Percentiles rank a stretch among this genome's conserved stretches.
These are phyloP conservation scores for Venturia aucupariae DNA, from an alignment of 2,329 filamentous ascomycete genomes.

Conservation along the genomic window DNA sequence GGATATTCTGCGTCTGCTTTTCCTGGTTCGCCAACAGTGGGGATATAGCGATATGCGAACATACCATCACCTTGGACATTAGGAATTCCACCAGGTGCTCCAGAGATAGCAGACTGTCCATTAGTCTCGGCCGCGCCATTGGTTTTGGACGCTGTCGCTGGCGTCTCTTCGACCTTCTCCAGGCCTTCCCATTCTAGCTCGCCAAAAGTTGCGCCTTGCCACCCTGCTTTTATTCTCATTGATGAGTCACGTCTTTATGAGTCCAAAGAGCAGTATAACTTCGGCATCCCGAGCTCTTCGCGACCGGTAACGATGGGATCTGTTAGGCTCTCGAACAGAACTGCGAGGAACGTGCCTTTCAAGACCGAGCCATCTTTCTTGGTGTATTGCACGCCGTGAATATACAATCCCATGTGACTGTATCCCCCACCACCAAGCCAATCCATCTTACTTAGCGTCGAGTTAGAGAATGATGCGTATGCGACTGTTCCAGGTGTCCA, in stretches of 20 bases:
- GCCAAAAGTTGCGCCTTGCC: slow-evolving; percentile 29
- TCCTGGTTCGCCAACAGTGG: slow-evolving; percentile 38
- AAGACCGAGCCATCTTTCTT: slow-evolving; percentile 40
- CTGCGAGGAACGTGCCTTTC: slow-evolving; percentile 45
- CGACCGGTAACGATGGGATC: slow-evolving; percentile 52
- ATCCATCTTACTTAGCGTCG: slow-evolving; percentile 39
- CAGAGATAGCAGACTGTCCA: neutral
- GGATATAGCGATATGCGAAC: slow-evolving; percentile 50
- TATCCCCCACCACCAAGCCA: slow-evolving; percentile 56
- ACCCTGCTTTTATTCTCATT: slow-evolving; percentile 32
- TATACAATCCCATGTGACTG: slow-evolving; percentile 48
- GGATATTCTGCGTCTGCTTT: slow-evolving; percentile 48
- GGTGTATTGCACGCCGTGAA: slow-evolving; percentile 52
- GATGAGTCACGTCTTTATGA: slow-evolving; percentile 29
- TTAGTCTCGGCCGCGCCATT: neutral
- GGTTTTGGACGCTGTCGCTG: neutral
- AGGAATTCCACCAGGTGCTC: neutral
- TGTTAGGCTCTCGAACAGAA: slow-evolving; percentile 49
- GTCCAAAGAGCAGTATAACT: slow-evolving; percentile 46
- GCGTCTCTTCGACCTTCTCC: slow-evolving; percentile 15
- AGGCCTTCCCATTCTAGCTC: slow-evolving; percentile 24
- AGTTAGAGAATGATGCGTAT: slow-evolving; percentile 31
- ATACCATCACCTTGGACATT: slow-evolving; percentile 36
- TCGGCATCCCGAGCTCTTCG: slow-evolving; percentile 55
- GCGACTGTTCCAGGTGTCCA: slow-evolving; percentile 28